Percentiles rank a stretch among this genome's conserved stretches.
Conservation (phyloP, 2,329 filamentous ascomycete genomes). For the Colletotrichum somersetense region DNA sequence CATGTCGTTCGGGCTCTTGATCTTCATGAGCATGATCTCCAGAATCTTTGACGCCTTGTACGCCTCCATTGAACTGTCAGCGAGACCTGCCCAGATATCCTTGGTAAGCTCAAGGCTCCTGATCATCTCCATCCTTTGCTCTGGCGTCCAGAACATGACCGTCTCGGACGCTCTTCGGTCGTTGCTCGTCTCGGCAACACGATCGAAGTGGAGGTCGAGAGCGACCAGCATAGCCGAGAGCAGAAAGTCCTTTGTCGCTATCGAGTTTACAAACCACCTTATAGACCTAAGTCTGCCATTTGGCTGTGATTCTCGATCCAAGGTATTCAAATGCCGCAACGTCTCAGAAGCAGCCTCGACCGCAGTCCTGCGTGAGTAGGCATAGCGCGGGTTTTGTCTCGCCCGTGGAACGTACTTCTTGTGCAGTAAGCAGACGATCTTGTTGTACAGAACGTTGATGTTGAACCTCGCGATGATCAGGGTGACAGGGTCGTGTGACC, state of each 20-base stretch:
- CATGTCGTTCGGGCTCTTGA: slow-evolving; percentile 64
- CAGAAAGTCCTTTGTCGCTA: slow-evolving; percentile 87
- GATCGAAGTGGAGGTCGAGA: slow-evolving; percentile 83
- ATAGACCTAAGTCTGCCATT: slow-evolving; percentile 79
- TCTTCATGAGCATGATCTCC: slow-evolving; percentile 86
- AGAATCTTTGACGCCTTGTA: slow-evolving; percentile 87
- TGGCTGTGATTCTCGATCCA: slow-evolving; percentile 80
- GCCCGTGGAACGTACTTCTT: slow-evolving; percentile 86
- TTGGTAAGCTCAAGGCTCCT: slow-evolving; percentile 77
- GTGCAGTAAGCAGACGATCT: slow-evolving; percentile 90
- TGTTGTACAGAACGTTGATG: slow-evolving; percentile 87
- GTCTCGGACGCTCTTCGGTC: slow-evolving; percentile 57
- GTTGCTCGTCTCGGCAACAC: slow-evolving; percentile 59
- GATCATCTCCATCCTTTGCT: slow-evolving; percentile 81
- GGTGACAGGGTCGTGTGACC: slow-evolving; percentile 83
- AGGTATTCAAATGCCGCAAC: slow-evolving; percentile 79
- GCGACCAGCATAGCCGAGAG: slow-evolving; percentile 87
- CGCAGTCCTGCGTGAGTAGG: slow-evolving; percentile 84
- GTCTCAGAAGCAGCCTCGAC: slow-evolving; percentile 89
- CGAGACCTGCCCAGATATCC: slow-evolving; percentile 83
- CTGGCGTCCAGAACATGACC: slow-evolving; percentile 67
- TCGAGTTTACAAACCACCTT: slow-evolving; percentile 82
- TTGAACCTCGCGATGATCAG: slow-evolving; percentile 88
- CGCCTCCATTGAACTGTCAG: slow-evolving; percentile 86
- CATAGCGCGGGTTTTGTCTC: slow-evolving; percentile 82